Evolutionary conservation across 2,329 filamentous ascomycete species (phyloP), one percentile per base, ranked within the genome.

Genomic region (Diaporthe caulivora): DNA sequence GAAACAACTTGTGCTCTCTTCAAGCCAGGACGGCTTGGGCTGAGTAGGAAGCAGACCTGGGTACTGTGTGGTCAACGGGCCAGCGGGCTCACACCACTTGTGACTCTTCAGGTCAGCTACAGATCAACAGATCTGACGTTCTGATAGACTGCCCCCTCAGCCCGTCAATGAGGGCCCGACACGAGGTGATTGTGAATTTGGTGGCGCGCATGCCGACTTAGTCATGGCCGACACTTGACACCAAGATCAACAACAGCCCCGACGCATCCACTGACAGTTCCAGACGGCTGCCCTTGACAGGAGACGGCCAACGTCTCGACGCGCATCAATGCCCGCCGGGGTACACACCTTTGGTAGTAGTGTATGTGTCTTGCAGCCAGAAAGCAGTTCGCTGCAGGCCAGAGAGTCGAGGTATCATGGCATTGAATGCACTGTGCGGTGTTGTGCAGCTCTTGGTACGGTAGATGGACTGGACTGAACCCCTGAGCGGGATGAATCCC

Each of bases 401-500:
- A 26, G 47, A 31, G n/a, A 15, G 11, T 51, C 42, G 8, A 18
- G 44, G 49, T 51, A 24, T n/a, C 18, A 10, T 8, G 40, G 29
- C 60, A 11, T 24, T 47, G 29, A 64, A 47, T 51, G 44, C 44
- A 65, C 31, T 65, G 60, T 47, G 24, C 29, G 26, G 42, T 34
- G 18, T 65, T 65, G 42, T 65, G 60, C 60, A 65, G 60, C 42
- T 24, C 42, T 65, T 65, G 62, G 44, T 47, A 26, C 53, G 26
- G 26, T 31, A 34, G n/a, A 31, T 49, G 10, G 44, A 29, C 29
- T 65, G 34, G 34, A 5, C 9, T 34, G 62, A 29, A 65, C 62
- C 62, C 62, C 62, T 65, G 62, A 65, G 62, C 62, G 62, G 62
- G 29, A 65, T 65, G 60, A 65, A 51, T 34, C 26, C 62, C 62